Conservation (phyloP, 257 asterid species). For the Nicotiana benthamiana region DNA sequence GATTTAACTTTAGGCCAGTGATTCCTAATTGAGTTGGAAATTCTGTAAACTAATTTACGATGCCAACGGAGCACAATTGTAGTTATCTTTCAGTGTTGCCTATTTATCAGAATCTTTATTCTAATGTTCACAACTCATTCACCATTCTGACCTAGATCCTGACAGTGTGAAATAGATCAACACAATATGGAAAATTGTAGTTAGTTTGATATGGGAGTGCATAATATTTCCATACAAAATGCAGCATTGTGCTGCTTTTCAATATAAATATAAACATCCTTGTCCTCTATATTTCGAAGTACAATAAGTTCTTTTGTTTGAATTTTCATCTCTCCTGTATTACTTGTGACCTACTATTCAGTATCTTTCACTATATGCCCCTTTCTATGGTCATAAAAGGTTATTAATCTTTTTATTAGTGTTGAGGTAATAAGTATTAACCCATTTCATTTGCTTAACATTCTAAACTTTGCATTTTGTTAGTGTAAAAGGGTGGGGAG, state of each 20-base stretch:
- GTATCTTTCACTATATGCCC: background rate
- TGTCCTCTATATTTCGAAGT: background rate
- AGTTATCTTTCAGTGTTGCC: background rate
- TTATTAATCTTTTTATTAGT: background rate
- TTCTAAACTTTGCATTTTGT: background rate
- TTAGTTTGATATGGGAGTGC: background rate
- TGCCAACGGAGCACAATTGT: background rate
- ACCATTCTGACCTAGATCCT: background rate
- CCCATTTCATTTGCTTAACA: background rate
- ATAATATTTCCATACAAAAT: background rate
- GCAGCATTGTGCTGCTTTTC: background rate
- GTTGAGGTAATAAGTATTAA: background rate
- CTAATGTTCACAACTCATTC: background rate
- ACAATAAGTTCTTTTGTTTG: background rate
- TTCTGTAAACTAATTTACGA: background rate
- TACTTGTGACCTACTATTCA: background rate
- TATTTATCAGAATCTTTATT: background rate
- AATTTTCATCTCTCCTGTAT: background rate
- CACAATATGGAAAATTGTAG: background rate
- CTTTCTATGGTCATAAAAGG: background rate
- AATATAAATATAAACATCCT: background rate
- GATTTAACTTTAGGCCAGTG: background rate
- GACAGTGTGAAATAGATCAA: background rate
- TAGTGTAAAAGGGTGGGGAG: background rate
- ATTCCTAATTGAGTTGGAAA: background rate